phyloP scores from a whole-genome alignment of 176 grass and related monocot genomes.

The Phoenix dactylifera region DNA sequence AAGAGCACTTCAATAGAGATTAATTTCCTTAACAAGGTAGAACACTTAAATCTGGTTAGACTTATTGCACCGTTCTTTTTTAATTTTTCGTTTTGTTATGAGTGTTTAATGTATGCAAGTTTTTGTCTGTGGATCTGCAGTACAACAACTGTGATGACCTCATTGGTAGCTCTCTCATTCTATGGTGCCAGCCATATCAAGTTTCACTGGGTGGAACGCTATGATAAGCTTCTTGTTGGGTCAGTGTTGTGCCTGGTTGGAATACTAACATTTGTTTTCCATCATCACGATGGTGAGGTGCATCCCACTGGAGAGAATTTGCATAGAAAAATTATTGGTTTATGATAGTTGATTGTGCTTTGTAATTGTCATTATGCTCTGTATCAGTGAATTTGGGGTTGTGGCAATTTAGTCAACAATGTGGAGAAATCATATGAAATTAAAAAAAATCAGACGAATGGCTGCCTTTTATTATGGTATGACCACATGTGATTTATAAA shows the following conservation, averaged over 20 bases:
- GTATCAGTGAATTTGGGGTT: too few species aligned
- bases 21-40: too few species aligned
- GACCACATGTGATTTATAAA: too few species aligned
- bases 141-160: slow-evolving; percentile 97
- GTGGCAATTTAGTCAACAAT: too few species aligned
- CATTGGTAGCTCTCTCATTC: slow-evolving; percentile 83
- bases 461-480: too few species aligned
- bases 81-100: too few species aligned
- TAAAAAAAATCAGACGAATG: too few species aligned
- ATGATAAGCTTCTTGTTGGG: slow-evolving; percentile 89
- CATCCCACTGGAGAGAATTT: slow-evolving; percentile 42
- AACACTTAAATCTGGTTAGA: too few species aligned
- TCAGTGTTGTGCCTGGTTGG: slow-evolving; percentile 74
- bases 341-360: slow-evolving; percentile 16
- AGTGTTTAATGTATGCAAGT: too few species aligned
- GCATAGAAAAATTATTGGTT: slow-evolving; percentile 49
- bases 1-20: too few species aligned
- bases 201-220: slow-evolving; percentile 94
- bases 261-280: slow-evolving; percentile 68
- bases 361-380: background rate
- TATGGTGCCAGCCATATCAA: slow-evolving; percentile 93
- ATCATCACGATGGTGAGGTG: slow-evolving; percentile 61
- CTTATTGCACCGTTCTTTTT: too few species aligned
- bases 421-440: too few species aligned
- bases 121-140: slow-evolving; percentile 31